Base-by-base conservation (phyloP, 2,329 filamentous ascomycete genomes). In the Fusarium sp. region DNA sequence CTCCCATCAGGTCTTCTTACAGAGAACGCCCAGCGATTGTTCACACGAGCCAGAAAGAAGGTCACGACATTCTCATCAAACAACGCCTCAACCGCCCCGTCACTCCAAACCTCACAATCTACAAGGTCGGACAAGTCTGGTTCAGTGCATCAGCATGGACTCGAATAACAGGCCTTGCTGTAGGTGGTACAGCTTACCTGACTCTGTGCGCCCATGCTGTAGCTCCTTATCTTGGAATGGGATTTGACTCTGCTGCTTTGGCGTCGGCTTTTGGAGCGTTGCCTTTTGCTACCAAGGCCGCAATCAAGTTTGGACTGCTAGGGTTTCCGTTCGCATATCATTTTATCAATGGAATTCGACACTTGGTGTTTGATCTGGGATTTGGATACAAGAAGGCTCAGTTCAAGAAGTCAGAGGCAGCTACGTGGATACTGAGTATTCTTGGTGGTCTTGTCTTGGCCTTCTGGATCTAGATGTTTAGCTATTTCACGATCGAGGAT, bases 131-230 rank as follows among this genome's bases (percentile, higher is more conserved):
- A 17, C 69, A 72, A 28, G 22, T 69, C 6, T 72, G 69, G 57
- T 59, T 72, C 31, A 72, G 69, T n/a, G 57, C 69, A n/a, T 72
- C 69, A 11, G 69, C 69, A 12, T 72, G 69, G 69, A 72, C 69
- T 35, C 38, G 69, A 22, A 72, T 72, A 26, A 72, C 69, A 6
- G 69, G 69, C 0, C 44, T 72, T 9, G 13, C 60, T 10, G 63
- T 72, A 3, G 69, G 69, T 1, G 63, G 69, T 4, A 69, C 63
- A 13, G 69, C 63, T 3, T 72, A 72, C 26, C 26, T 72, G 0
- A 45, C 52, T 3, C 38, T 72, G 4, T 48, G 69, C 18, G 39
- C 69, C 15, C 60, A 69, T 17, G 48, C 58, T 7, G 5, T 72
- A 4, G 63, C 54, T 18, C 69, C 69, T 20, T 38, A 69, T n/a